A percentile compares a stretch with the other conserved stretches of the same genome.
phyloP scores from a whole-genome alignment of 2,329 filamentous ascomycete genomes.

The Exophiala viscosa region DNA sequence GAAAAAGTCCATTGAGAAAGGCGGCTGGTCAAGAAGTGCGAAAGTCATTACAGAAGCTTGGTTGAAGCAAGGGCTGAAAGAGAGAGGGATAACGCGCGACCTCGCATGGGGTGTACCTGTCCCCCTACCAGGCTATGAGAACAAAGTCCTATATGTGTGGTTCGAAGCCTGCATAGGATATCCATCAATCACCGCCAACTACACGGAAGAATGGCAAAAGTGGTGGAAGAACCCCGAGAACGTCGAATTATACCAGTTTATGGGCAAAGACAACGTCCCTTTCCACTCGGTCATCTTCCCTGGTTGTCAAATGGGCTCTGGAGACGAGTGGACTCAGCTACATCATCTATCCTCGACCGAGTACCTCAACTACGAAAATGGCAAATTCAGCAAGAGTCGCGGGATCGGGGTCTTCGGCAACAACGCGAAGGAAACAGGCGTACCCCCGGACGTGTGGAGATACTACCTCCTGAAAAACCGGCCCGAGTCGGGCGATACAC shows the following conservation, averaged over 20 bases:
- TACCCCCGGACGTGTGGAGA: constrained; percentile 84
- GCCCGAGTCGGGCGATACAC: constrained; percentile 79
- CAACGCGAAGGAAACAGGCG: constrained; percentile 79
- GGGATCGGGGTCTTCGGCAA: constrained; percentile 89
- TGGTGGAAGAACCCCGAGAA: constrained; percentile 93
- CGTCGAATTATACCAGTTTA: constrained; percentile 88
- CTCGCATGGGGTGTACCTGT: constrained; percentile 79
- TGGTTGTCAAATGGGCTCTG: constrained; percentile 76
- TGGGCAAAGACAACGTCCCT: constrained; percentile 86
- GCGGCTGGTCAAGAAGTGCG: constrained; percentile 49
- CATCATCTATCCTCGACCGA: constrained; percentile 87
- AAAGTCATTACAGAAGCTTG: constrained; percentile 45
- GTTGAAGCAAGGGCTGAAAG: constrained; percentile 72
- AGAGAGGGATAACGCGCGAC: constrained; percentile 86
- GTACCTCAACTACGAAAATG: constrained; percentile 81
- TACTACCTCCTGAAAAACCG: constrained; percentile 85
- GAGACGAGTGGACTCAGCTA: constrained; percentile 83
- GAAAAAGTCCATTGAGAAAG: constrained; percentile 66
- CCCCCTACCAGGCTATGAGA: constrained; percentile 58
- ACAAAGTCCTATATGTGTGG: constrained; percentile 89
- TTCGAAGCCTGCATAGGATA: constrained; percentile 93
- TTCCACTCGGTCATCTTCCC: constrained; percentile 94
- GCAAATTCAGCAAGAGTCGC: constrained; percentile 90
- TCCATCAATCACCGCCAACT: constrained; percentile 88
- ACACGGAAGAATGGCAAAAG: constrained; percentile 83